Base-by-base conservation (phyloP, 2,329 filamentous ascomycete species). In the Calonectria hongkongensis region DNA sequence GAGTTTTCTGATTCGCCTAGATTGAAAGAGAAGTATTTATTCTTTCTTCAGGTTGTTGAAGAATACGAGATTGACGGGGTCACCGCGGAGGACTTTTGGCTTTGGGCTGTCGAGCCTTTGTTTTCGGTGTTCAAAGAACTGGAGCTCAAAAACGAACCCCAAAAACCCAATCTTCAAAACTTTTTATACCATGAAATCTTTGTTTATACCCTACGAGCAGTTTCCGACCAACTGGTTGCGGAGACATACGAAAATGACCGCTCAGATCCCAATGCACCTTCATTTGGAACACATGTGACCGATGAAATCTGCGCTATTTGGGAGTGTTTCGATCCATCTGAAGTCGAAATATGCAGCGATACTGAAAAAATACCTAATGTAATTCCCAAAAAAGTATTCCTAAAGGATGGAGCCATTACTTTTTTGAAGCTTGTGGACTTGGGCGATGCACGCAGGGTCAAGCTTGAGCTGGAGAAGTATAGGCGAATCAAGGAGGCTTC, bases 31-130 rank as follows among this genome's bases (percentile, higher is more conserved):
- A 64, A 70, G 45, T 80, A 79, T 62, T 69, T 76, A 8, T 79
- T 77, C 43, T 79, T 76, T 56, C 43, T 81, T 3, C 43, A 72
- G 21, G 79, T 79, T 5, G 74, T 72, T 21, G 72, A 78, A 13
- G 64, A 79, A 10, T 74, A 68, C 33, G 75, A 74, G 21, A 73
- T 76, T 21, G 76, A 80, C 12, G 47, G 21, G 10, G 10, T 48
- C 27, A 25, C 21, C 10, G 47, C 27, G 21, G 47, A 48, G 10
- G 78, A 79, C 68, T 78, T 80, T 33, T 78, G 75, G 50, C 74
- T 76, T 27, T 79, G 76, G 77, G 63, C 74, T 18, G 48, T 58
- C 3, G 72, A 73, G 62, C 78, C 76, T 30, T 65, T 79, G 13
- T 56, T 75, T 2, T 72, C 77, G 8, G 7, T 79, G 1, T 65